Percentiles rank a stretch among this genome's conserved stretches.
These are phyloP conservation scores for Microstroma glucosiphilum DNA, from an alignment of 1,284 basidiomycete genomes.

Conservation along the genomic window DNA sequence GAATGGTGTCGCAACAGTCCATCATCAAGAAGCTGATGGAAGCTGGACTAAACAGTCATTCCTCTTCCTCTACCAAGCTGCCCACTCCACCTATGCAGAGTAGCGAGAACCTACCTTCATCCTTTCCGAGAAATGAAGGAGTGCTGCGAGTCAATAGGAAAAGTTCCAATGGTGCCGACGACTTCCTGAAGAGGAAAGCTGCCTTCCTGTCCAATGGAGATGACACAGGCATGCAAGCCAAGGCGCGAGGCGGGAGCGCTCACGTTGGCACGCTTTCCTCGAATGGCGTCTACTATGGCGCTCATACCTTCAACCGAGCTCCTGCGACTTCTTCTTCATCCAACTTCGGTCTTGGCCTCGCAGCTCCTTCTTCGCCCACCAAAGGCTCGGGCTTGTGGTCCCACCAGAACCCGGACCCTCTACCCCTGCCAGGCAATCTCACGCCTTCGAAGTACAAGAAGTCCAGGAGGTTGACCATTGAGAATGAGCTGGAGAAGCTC, in stretches of 20 bases:
- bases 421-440: conserved; percentile 17
- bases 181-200: not conserved
- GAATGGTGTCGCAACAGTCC: conserved; percentile 32
- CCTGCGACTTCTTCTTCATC: conserved; percentile 8
- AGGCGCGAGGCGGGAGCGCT: conserved; percentile 3
- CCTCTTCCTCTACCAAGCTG: not conserved
- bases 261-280: not conserved
- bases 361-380: conserved; percentile 16
- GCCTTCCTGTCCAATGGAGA: not conserved
- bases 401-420: conserved; percentile 18
- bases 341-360: conserved; percentile 13
- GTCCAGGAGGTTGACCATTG: conserved; percentile 26
- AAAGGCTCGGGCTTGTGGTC: conserved; percentile 13
- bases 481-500: conserved; percentile 53
- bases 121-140: not conserved
- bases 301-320: conserved; percentile 33
- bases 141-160: not conserved
- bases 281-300: conserved; percentile 30
- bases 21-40: conserved; percentile 31
- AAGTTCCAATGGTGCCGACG: conserved; percentile 1
- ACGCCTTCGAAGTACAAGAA: conserved; percentile 15
- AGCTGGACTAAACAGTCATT: not conserved
- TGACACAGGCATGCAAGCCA: not conserved
- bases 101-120: not conserved
- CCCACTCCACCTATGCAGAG: not conserved